These are phyloP conservation scores for Lactarius deliciosus DNA, from an alignment of 768 basidiomycete species.

Conservation along the genomic window DNA sequence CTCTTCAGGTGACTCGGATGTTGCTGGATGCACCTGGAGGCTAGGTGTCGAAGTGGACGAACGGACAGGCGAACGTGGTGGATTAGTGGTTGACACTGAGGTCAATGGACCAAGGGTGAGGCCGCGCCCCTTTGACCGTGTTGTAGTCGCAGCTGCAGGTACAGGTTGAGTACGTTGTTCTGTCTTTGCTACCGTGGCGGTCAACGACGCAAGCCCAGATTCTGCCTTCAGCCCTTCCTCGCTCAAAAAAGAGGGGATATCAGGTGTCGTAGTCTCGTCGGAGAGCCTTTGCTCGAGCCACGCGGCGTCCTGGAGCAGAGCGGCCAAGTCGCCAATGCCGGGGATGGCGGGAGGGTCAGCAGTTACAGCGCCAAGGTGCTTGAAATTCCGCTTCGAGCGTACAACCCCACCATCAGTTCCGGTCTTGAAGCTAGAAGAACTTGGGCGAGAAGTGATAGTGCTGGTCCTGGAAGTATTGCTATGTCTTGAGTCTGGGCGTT, in stretches of 20 bases:
- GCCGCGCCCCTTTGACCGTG: constrained; percentile 21
- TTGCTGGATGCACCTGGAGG: constrained; percentile 29
- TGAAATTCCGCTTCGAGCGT: constrained; percentile 31
- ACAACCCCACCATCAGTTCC: constrained; percentile 30
- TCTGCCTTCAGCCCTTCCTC: constrained; percentile 18
- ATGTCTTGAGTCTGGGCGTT: constrained; percentile 8
- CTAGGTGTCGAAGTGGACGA: constrained; percentile 24
- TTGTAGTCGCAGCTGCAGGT: constrained; percentile 21
- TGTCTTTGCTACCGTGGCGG: constrained; percentile 1
- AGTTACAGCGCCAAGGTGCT: constrained; percentile 27
- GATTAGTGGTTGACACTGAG: not conserved
- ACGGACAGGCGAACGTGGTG: constrained; percentile 15
- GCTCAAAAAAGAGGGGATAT: constrained; percentile 25
- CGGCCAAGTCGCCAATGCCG: constrained; percentile 51
- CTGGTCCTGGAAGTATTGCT: constrained; percentile 24
- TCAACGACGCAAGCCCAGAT: not conserved
- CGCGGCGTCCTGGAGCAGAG: constrained; percentile 57
- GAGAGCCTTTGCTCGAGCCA: constrained; percentile 54
- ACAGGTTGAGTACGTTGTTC: not conserved
- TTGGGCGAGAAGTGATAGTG: constrained; percentile 23
- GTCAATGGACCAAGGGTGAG: constrained; percentile 15
- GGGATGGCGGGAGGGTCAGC: constrained; percentile 47
- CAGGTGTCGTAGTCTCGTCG: constrained; percentile 40
- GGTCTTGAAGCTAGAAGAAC: constrained; percentile 26
- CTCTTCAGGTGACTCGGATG: constrained; percentile 36